Base-by-base conservation (phyloP, 257 asterid species). In the Buddleja alternifolia region DNA sequence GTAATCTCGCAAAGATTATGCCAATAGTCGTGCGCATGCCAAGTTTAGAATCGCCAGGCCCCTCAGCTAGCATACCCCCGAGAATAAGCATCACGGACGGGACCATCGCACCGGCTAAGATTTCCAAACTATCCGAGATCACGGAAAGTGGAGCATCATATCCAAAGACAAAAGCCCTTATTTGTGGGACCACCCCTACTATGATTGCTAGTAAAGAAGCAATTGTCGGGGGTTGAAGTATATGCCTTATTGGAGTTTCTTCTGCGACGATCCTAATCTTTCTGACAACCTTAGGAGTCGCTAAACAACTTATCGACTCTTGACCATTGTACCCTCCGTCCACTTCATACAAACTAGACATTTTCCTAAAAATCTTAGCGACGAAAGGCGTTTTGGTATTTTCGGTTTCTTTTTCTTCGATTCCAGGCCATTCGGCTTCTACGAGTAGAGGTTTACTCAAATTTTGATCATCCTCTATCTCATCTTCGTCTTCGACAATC, bases 391-490 rank as follows among this genome's bases (percentile, higher is more conserved):
- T 74, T 60, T 81, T 81, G 32, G 78, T 67, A 74, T 71, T 37
- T 50, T 80, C 80, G 6, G 80, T 74, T 58, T 71, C 81, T n/a
- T n/a, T n/a, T n/a, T n/a, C n/a, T n/a, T n/a, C n/a, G n/a, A n/a
- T n/a, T n/a, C n/a, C n/a, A n/a, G n/a, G n/a, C n/a, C 84, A 79
- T 67, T 79, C 84, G 16, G 84, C 84, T 63, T 75, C 80, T n/a
- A 54, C 75, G 3, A 77, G 70, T 19, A 81, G 82, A 25, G 80
- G 72, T 20, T 68, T 63, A 42, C 78, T 68, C 20, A 60, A 48
- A 23, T 71, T 34, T 25, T 15, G 24, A 32, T 16, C 42, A 59
- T 69, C 76, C 37, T 73, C 67, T 4, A 8, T 40, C 37, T 16
- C 54, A 60, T 25, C 66, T 34, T n/a, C n/a, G n/a, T 48, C 69